Base-by-base conservation (phyloP, 306 rosid species). In the Cicer chorassanicum region DNA sequence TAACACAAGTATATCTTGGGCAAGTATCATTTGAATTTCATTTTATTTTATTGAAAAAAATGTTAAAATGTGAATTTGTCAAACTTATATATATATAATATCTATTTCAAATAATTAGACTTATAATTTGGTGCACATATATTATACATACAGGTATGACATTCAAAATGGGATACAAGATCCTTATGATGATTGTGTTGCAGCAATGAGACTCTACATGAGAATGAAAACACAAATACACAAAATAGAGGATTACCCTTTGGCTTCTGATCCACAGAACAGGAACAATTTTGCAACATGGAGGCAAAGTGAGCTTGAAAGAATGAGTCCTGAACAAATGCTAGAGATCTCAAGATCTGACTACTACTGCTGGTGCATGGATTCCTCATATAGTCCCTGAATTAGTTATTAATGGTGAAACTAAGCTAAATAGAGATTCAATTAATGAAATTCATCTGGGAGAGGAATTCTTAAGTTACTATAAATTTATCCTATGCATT, bases 341-440 rank as follows among this genome's bases (percentile, higher is more conserved):
- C 72, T 95, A 69, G 91, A 82, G 4, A 80, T 88, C 74, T 95
- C 98, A 42, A 89, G 93, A 87, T 89, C 97, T 81, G 97, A 95
- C 75, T 95, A 85, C 85, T 89, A 92, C 66, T 95, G 99, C 76
- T 95, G 99, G 99, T 92, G 99, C 89, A 70, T 95, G 84, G 99
- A 94, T 82, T 84, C 87, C 36, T 59, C 9, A 40, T 48, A 59
- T 50, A 11, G 42, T 75, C 51, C 68, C 44, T 77, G 53, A 80
- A 51, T 49, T 48, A 48, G 36, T 29, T 29, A 36, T 6, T 29
- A 24, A 11, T 24, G 14, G 0, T 59, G 16, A 59, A 24, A 59
- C 16, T 29, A 59, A 59, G 15, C 41, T 42, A 29, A 59, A 59
- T 6, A 29, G 42, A 29, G 4, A 42, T 9, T 9, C 16, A 29